phyloP scores from a whole-genome alignment of 441 rosid genomes.

The Adansonia rubrostipa region DNA sequence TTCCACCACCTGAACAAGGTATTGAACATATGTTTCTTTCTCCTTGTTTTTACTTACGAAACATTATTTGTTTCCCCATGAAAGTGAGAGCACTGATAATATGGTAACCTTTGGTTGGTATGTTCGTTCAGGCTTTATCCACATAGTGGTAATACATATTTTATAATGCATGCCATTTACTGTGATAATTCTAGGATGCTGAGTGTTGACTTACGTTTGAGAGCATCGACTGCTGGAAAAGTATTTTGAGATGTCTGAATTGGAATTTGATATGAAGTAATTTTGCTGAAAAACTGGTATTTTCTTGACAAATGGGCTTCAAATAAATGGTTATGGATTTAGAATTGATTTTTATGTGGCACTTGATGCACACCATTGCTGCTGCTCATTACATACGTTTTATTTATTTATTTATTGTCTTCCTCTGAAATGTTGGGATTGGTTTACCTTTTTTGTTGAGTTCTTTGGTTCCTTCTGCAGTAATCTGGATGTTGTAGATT shows the following conservation, averaged over 20 bases:
- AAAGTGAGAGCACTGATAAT: not conserved
- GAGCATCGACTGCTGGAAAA: not conserved
- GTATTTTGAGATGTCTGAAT: not conserved
- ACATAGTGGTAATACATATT: not conserved
- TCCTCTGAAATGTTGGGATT: not conserved
- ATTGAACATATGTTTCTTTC: slow-evolving; percentile 23
- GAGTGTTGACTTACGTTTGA: slow-evolving; percentile 12
- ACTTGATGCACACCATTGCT: not conserved
- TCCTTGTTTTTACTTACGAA: not conserved
- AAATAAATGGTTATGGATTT: slow-evolving; percentile 4
- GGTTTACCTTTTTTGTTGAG: slow-evolving; percentile 6
- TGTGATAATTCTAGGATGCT: slow-evolving; percentile 8
- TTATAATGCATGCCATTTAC: not conserved
- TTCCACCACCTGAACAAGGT: slow-evolving; percentile 92
- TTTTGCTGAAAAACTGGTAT: not conserved
- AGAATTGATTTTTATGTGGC: not conserved
- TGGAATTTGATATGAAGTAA: not conserved
- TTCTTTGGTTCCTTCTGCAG: not conserved
- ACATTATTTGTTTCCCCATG: not conserved
- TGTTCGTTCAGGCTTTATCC: not conserved
- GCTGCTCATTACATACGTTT: not conserved
- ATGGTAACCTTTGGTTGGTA: slow-evolving; percentile 25
- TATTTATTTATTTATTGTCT: not conserved
- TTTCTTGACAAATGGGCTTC: not conserved
- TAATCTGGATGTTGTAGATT: not conserved